Base-by-base conservation (phyloP, 306 rosid species). In the Castanopsis chinensis region DNA sequence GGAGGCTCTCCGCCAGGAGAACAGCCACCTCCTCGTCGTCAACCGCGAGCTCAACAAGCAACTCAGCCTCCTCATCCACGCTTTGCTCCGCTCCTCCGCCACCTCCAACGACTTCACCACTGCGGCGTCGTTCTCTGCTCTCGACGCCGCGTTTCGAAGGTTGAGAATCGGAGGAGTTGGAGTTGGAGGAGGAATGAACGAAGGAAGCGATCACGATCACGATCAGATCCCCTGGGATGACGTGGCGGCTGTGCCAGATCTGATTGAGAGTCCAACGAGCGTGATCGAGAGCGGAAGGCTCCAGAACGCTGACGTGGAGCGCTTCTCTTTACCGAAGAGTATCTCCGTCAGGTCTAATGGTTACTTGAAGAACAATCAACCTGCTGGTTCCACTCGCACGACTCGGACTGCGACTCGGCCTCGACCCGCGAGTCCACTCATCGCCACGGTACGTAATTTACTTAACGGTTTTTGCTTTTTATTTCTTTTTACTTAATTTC, bases 311-410 rank as follows among this genome's bases (percentile, higher is more conserved):
- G 90, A 91, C 51, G 86, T 69, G 72, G 91, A 88, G 82, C 84
- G 97, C 70, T 87, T 82, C 81, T 77, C 92, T 52, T 89, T 94
- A 78, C 99, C 99, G 2, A 94, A 94, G 86, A 94, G 99, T 81
- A 92, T 94, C 20, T 94, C 99, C 15, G 97, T 94, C 68, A 90
- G 96, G 69, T 94, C 97, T 19, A 88, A 82, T 80, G 97, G 96
- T 51, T 92, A 94, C 88, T 76, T 88, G 90, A 89, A 91, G 89
- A 73, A 41, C 45, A 41, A 74, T 69, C 45, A 41, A 13, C 53
- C 53, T 1, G 4, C 53, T 12, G 53, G 15, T 49, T 13, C 53
- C 4, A 49, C 53, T 49, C 53, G 53, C 45, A 41, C 11, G 86
- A 51, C 80, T 77, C 91, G 87, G 55, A 74, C 45, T 1, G 74